Conservation (phyloP, 164 flowering plant genomes). For the Cinnamomum micranthum region DNA sequence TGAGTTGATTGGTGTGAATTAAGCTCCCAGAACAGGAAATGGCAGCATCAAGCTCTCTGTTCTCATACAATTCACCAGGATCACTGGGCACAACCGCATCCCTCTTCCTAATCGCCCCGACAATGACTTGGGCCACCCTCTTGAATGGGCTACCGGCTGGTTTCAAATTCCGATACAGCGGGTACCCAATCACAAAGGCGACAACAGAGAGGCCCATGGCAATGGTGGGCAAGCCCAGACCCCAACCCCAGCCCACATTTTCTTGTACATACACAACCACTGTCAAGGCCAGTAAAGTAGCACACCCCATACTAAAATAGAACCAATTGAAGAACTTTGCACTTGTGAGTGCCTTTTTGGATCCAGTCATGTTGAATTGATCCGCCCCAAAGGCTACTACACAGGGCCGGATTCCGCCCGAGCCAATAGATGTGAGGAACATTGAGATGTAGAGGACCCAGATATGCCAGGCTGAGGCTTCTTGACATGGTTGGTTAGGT, state of each 20-base stretch:
- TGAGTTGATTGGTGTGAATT: slow-evolving; percentile 53
- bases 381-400: slow-evolving; percentile 67
- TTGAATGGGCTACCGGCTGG: slow-evolving; percentile 63
- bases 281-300: slow-evolving; percentile 50
- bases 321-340: slow-evolving; percentile 71
- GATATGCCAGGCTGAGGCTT: slow-evolving; percentile 51
- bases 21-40: slow-evolving; percentile 53
- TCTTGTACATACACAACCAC: slow-evolving; percentile 69
- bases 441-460: slow-evolving; percentile 54
- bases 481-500: slow-evolving; percentile 45
- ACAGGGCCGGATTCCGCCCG: slow-evolving; percentile 64
- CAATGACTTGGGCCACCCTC: slow-evolving; percentile 48
- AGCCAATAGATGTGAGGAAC: slow-evolving; percentile 51
- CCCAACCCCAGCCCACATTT: slow-evolving; percentile 76
- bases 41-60: slow-evolving; percentile 48
- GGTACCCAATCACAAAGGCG: slow-evolving; percentile 44
- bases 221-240: slow-evolving; percentile 61
- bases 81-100: slow-evolving; percentile 35
- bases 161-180: slow-evolving; percentile 38
- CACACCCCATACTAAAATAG: slow-evolving; percentile 59
- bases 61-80: slow-evolving; percentile 36
- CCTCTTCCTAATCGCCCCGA: slow-evolving; percentile 54
- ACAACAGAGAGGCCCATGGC: slow-evolving; percentile 54
- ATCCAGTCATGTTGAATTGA: slow-evolving; percentile 55
- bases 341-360: slow-evolving; percentile 21